A percentile compares a stretch with the other conserved stretches of the same genome.
These are phyloP conservation scores for Ceratobasidium sp. DNA, from an alignment of 1,284 basidiomycete genomes.

Conservation along the genomic window DNA sequence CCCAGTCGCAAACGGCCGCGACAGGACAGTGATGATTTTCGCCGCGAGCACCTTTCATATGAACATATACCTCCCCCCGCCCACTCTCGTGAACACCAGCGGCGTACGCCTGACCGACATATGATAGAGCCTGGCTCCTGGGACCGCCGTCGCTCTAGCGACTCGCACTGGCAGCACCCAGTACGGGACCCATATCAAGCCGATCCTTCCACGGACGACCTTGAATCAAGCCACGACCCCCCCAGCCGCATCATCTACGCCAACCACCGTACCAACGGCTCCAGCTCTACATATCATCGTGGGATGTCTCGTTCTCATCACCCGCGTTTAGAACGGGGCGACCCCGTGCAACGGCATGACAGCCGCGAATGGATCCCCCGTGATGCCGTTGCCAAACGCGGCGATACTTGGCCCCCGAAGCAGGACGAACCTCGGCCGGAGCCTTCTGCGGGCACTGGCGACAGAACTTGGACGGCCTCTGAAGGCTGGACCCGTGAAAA, in stretches of 20 bases:
- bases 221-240: constrained; percentile 45
- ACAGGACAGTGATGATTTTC: constrained; percentile 34
- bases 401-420: constrained; percentile 36
- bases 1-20: constrained; percentile 43
- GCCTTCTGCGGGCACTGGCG: constrained; percentile 7
- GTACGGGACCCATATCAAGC: constrained; percentile 43
- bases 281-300: constrained; percentile 30
- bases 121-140: constrained; percentile 5
- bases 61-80: constrained; percentile 26
- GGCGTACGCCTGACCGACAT: constrained; percentile 38
- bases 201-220: constrained; percentile 43
- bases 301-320: constrained; percentile 38
- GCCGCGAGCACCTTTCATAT: constrained; percentile 38
- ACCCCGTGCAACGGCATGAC: constrained; percentile 26
- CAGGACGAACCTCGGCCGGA: constrained; percentile 27
- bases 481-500: constrained; percentile 46
- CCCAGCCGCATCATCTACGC: constrained; percentile 26
- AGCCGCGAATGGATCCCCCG: constrained; percentile 44
- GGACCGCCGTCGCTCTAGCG: constrained; percentile 39
- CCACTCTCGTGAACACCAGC: constrained; percentile 28
- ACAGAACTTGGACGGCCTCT: constrained; percentile 37
- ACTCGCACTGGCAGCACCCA: constrained; percentile 37
- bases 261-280: constrained; percentile 30
- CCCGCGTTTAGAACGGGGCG: constrained; percentile 21
- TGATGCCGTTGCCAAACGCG: constrained; percentile 40